Evolutionary conservation across 768 basidiomycete genomes (phyloP).

Genomic region (Butyriboletus loyo): DNA sequence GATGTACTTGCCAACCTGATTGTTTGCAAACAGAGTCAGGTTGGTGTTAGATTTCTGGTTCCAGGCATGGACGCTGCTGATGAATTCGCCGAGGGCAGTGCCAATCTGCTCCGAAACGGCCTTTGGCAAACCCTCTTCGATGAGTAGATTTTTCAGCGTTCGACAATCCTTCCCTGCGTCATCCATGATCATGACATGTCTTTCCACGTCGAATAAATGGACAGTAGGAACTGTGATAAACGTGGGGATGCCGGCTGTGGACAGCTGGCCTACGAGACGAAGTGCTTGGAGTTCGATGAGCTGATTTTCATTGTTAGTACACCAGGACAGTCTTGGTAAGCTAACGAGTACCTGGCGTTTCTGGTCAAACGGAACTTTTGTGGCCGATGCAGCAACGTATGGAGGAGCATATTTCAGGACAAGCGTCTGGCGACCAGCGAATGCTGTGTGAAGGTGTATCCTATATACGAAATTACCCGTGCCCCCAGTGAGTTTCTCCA

Average conservation of each 20-base stretch:
- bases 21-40: slow-evolving; percentile 38
- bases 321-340: neutral
- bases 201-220: slow-evolving; percentile 46
- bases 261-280: slow-evolving; percentile 37
- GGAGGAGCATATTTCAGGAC: slow-evolving; percentile 59
- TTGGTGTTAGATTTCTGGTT: slow-evolving; percentile 31
- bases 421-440: slow-evolving; percentile 44
- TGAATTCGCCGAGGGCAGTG: slow-evolving; percentile 49
- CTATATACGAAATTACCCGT: slow-evolving; percentile 57
- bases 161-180: slow-evolving; percentile 44
- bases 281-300: slow-evolving; percentile 47
- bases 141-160: slow-evolving; percentile 42
- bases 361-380: slow-evolving; percentile 34
- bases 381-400: slow-evolving; percentile 33
- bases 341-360: slow-evolving; percentile 49
- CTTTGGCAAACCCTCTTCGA: slow-evolving; percentile 31
- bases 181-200: slow-evolving; percentile 58
- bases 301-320: slow-evolving; percentile 35
- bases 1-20: slow-evolving; percentile 40
- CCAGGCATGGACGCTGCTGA: slow-evolving; percentile 51
- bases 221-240: slow-evolving; percentile 49
- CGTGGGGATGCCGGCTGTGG: slow-evolving; percentile 29
- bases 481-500: slow-evolving; percentile 50
- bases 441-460: slow-evolving; percentile 39
- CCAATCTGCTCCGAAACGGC: slow-evolving; percentile 46